Evolutionary conservation across 2,329 filamentous ascomycete species (phyloP), one percentile per base, ranked within the genome.

Genomic region (Beauveria scarabaeidicola): DNA sequence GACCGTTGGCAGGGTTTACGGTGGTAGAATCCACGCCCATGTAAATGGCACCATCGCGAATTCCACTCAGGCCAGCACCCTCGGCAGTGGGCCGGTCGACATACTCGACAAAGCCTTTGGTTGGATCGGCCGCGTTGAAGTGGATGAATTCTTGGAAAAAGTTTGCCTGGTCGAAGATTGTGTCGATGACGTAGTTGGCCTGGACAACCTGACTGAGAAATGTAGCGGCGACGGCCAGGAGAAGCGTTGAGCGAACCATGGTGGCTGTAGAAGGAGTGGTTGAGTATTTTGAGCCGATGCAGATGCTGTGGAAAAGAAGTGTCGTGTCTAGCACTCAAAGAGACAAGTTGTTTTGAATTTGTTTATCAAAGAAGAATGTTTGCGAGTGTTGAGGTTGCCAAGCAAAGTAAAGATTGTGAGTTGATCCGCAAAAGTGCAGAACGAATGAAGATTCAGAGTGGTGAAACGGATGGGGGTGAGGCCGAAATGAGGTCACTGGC

Each of bases 51-150:
- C 76, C 75, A 59, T 80, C 74, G 53, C 77, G 70, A 63, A 78
- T 82, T 62, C 80, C 81, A 63, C 86, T 84, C 9, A 91, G 77
- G 17, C 80, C 79, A 41, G 73, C 70, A n/a, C 70, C 67, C 61
- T 81, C 79, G 59, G 89, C 88, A 1, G 79, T 81, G n/a, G 69
- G 61, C 54, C 79, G 77, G 64, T 82, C 75, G 58, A 85, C 79
- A 67, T 91, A 94, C 62, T 82, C 74, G 65, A 94, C 90, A 66
- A 85, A 90, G 36, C 90, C 90, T 63, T 85, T 66, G 2, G 90
- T 94, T 0, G 90, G 90, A 67, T 94, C 90, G 0, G 73, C 61
- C 3, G 70, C 73, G 56, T 69, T 75, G 72, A 80, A 85, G 73
- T 86, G 86, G 60, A 77, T 74, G 66, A 84, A 84, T 55, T 73